phyloP scores from a whole-genome alignment of 2,329 filamentous ascomycete species.

The Cytospora piceae region DNA sequence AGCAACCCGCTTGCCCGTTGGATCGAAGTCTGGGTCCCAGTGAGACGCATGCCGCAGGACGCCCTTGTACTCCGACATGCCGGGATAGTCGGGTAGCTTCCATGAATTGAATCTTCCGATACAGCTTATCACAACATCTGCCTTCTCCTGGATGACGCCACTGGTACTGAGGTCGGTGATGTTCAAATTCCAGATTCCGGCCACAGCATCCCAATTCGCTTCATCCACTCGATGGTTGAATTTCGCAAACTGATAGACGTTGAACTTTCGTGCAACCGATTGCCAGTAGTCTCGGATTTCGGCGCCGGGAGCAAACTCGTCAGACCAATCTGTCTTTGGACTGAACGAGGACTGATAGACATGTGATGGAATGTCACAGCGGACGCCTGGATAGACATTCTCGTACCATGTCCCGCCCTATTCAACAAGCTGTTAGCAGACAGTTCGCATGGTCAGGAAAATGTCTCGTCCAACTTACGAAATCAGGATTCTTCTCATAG shows the following conservation, averaged over 20 bases:
- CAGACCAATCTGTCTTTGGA: constrained; percentile 70
- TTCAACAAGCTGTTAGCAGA: constrained; percentile 12
- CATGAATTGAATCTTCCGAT: constrained; percentile 69
- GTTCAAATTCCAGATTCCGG: constrained; percentile 60
- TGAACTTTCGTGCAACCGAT: constrained; percentile 62
- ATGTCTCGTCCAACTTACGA: constrained; percentile 50
- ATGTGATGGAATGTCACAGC: constrained; percentile 71
- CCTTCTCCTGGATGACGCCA: constrained; percentile 48
- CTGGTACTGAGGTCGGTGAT: constrained; percentile 45
- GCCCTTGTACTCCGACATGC: constrained; percentile 58
- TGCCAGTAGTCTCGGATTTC: constrained; percentile 74
- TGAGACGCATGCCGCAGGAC: constrained; percentile 62
- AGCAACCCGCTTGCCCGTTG: constrained; percentile 54
- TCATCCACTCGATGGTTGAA: constrained; percentile 59
- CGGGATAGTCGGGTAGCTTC: constrained; percentile 64
- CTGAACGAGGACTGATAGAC: constrained; percentile 72
- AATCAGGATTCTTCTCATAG: constrained; percentile 69
- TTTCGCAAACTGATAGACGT: constrained; percentile 62
- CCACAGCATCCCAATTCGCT: constrained; percentile 57
- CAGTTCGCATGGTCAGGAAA: neutral
- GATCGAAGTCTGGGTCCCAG: constrained; percentile 59
- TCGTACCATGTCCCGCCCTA: constrained; percentile 59
- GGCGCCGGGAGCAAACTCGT: constrained; percentile 66
- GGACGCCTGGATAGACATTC: constrained; percentile 63
- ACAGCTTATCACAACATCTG: constrained; percentile 66